Base-by-base conservation (phyloP, 2,329 filamentous ascomycete species). In the Magnaporthiopsis rhizophila region DNA sequence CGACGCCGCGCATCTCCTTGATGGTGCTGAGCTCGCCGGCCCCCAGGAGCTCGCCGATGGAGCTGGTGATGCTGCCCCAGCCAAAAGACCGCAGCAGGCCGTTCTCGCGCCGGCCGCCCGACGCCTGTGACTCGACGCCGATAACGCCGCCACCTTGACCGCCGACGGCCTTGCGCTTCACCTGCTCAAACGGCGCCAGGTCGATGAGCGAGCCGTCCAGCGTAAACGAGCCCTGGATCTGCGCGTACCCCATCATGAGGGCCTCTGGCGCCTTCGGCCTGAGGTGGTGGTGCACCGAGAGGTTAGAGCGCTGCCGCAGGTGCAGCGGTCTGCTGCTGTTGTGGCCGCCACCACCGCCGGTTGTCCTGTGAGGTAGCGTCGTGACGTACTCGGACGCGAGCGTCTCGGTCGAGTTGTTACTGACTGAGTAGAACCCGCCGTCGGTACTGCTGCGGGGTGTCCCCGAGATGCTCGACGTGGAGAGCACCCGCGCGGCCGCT, bases 201-300 rank as follows among this genome's bases (percentile, higher is more conserved):
- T 96, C 94, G 66, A 99, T 87, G 28, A 99, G 79, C 1, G 95
- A 97, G 0, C 92, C 92, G 72, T 99, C 95, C 8, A 99, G 78
- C 0, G 88, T 92, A 70, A 99, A 99, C 0, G 91, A 93, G 4
- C 95, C 95, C 75, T 92, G 90, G 2, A 98, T 86, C 71, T 99
- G 95, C 3, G 91, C 94, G 76, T 96, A 99, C 0, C 93, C 95
- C 95, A 99, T 99, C 87, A 99, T 96, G 64, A 99, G 78, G 1
- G 89, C 88, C 73, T 98, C 93, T 0, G 91, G 87, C 56, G 80
- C 74, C 69, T 78, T 81, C 45, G 79, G 73, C 62, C 78, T 30
- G 28, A 30, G 78, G 68, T 78, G 76, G 63, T 74, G 76, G 32
- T 50, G 56, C 12, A 56, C 62, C 65, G 74, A 72, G 64, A 80